A percentile compares a stretch with the other conserved stretches of the same genome.
Evolutionary conservation across 306 rosid species (phyloP).

Genomic region (Calophaca sinica): DNA sequence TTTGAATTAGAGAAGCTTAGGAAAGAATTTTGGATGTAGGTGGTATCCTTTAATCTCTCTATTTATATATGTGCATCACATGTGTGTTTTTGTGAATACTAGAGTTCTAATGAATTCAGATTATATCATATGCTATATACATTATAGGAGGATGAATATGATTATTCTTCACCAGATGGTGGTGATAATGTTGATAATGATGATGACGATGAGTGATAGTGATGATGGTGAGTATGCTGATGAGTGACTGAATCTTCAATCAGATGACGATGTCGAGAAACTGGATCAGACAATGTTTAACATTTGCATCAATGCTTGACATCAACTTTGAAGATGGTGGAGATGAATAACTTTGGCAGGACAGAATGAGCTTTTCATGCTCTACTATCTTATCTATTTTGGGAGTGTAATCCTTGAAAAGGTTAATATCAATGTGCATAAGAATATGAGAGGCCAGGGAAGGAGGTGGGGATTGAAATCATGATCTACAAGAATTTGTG

Average conservation of each 20-base stretch:
- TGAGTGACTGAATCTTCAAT: too few species aligned
- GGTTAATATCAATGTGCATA: neutral
- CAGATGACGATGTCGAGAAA: neutral
- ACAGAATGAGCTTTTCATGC: neutral
- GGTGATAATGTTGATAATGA: too few species aligned
- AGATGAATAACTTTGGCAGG: constrained; percentile 17
- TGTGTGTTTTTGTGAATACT: too few species aligned
- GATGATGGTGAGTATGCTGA: too few species aligned
- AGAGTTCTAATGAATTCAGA: neutral
- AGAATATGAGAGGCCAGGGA: neutral
- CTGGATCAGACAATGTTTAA: too few species aligned
- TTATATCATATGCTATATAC: neutral
- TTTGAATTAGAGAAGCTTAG: constrained; percentile 34
- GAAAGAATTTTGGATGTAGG: constrained; percentile 20
- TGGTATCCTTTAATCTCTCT: constrained; percentile 32
- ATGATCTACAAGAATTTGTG: neutral
- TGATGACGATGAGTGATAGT: too few species aligned
- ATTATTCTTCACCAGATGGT: neutral
- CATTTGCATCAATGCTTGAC: neutral
- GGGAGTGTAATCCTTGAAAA: constrained; percentile 31
- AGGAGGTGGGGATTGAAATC: neutral
- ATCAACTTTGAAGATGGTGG: constrained; percentile 36
- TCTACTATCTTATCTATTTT: neutral
- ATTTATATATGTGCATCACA: neutral
- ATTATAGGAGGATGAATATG: constrained; percentile 10